Base-by-base conservation (phyloP, 106 monocot species). In the Dendrobium huoshanense region DNA sequence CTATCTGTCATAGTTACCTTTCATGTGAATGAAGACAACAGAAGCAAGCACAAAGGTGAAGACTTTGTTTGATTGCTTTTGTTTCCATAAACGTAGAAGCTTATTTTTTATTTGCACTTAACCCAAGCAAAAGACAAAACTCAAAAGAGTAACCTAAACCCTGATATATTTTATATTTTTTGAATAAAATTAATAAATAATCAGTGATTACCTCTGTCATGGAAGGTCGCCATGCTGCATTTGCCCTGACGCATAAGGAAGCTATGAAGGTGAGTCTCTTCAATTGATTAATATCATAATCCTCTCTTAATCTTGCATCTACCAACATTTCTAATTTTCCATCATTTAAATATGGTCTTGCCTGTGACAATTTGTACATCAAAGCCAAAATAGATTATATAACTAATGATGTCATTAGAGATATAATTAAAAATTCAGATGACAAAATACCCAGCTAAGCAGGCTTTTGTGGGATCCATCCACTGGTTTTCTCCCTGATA, bases 401-500 rank as follows among this genome's bases (percentile, higher is more conserved):
- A 31, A 72, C n/a, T 9, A 65, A 18, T 19, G 31, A 33, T 61
- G 61, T 61, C 41, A 25, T 0, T 67, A 64, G 11, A 76, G 10
- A 65, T 27, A 65, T 15, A 54, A 42, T 77, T 41, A 9, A 47
- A 47, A 77, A 55, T n/a, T 49, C 33, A 77, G 25, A 48, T 22
- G 54, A 77, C 24, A 13, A 48, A 16, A 73, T 88, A 91, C 91
- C 91, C 91, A 91, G 79, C 84, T 84, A 40, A 95, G 90, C 84
- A 95, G 78, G 86, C 92, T 92, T 77, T 67, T 84, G 77, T 95
- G 95, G 72, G 87, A 79, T 19, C 95, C 87, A 77, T 95, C 92
- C 31, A 95, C 92, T 31, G 95, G 92, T 22, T 91, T 92, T 76
- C 83, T 84, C 64, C 92, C 95, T 13, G 95, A 90, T 31, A 92